phyloP scores from a whole-genome alignment of 2,329 filamentous ascomycete genomes.

The Eutypella sp. region DNA sequence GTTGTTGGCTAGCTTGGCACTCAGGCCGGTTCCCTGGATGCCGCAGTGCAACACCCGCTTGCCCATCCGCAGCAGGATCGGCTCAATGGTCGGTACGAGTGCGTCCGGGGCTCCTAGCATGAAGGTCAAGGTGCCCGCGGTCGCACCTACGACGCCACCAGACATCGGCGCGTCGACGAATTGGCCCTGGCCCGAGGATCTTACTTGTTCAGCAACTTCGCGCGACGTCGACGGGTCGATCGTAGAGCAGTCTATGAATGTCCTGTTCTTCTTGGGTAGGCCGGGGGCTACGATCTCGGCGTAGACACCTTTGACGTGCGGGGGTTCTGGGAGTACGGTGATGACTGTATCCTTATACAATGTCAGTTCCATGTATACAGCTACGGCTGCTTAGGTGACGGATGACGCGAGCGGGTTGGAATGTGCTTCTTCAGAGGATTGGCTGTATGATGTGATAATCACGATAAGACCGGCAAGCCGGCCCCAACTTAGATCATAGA shows the following conservation, averaged over 20 bases:
- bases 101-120: conserved; percentile 75
- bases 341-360: conserved; percentile 71
- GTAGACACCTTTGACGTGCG: conserved; percentile 82
- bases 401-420: conserved; percentile 4
- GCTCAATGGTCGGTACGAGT: conserved; percentile 59
- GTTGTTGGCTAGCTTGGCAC: conserved; percentile 94
- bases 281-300: conserved; percentile 62
- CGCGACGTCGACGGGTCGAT: conserved; percentile 87
- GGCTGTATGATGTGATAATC: conserved; percentile 62
- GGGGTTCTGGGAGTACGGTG: conserved; percentile 82
- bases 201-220: conserved; percentile 66
- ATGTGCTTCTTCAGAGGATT: conserved; percentile 61
- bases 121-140: conserved; percentile 84
- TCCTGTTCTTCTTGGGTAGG: conserved; percentile 51
- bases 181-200: conserved; percentile 59
- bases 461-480: conserved; percentile 50
- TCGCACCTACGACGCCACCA: conserved; percentile 86
- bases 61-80: conserved; percentile 77
- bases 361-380: conserved; percentile 14
- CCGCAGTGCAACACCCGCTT: conserved; percentile 83
- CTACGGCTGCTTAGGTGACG: neutral
- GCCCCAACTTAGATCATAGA: conserved; percentile 73
- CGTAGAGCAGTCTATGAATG: conserved; percentile 95
- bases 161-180: conserved; percentile 98
- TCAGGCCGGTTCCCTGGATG: conserved; percentile 75